Evolutionary conservation across 345 rosid species (phyloP).

Genomic region (Salix arbutifolia): DNA sequence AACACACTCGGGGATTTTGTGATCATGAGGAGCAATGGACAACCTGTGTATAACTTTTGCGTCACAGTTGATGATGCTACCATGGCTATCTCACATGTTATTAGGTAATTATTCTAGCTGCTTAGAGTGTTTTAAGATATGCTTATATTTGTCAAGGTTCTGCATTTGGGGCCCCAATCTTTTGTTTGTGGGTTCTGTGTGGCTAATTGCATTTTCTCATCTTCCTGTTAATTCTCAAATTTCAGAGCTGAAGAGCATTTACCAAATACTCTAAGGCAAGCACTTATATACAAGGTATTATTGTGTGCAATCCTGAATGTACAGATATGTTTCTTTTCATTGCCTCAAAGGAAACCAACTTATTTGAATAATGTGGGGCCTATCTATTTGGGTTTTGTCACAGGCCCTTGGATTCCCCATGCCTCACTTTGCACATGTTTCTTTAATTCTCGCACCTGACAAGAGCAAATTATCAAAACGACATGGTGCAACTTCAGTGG

Average conservation of each 20-base stretch:
- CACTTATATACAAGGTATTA: slow-evolving; percentile 77
- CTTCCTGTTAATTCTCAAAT: slow-evolving; percentile 14
- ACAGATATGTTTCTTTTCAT: not conserved
- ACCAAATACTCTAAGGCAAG: slow-evolving; percentile 90
- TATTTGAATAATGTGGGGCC: slow-evolving; percentile 13
- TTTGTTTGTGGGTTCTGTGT: not conserved
- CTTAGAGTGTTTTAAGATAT: not conserved
- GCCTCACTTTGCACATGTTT: slow-evolving; percentile 91
- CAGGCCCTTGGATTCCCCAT: slow-evolving; percentile 89
- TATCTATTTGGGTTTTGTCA: slow-evolving; percentile 11
- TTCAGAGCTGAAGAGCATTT: slow-evolving; percentile 93
- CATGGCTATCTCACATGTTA: slow-evolving; percentile 55
- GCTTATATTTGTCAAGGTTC: not conserved
- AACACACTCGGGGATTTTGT: slow-evolving; percentile 93
- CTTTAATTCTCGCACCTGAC: slow-evolving; percentile 91
- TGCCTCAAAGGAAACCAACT: not conserved
- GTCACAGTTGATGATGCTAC: slow-evolving; percentile 17
- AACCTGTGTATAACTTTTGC: slow-evolving; percentile 91
- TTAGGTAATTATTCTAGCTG: slow-evolving; percentile 49
- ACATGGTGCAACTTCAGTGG: slow-evolving; percentile 95
- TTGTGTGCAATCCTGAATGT: not conserved
- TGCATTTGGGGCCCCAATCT: not conserved
- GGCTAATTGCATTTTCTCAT: not conserved
- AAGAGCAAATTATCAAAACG: slow-evolving; percentile 91
- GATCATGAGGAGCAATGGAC: slow-evolving; percentile 91